These are phyloP conservation scores for Hyaloscypha finlandica DNA, from an alignment of 495 filamentous ascomycete genomes.

Conservation along the genomic window DNA sequence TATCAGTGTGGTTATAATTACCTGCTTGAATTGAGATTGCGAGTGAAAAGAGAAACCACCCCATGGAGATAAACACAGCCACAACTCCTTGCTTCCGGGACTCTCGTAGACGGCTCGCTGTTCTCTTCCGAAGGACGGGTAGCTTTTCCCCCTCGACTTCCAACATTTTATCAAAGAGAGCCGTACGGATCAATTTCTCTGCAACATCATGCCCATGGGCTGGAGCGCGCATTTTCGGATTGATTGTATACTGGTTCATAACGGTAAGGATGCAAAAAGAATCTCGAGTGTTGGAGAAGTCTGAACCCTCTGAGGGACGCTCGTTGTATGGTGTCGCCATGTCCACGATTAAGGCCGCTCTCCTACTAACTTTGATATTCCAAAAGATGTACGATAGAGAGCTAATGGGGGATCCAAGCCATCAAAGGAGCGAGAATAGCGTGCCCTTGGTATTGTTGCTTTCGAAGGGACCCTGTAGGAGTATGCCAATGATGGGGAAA, in stretches of 20 bases:
- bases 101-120: neutral
- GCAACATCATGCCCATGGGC: neutral
- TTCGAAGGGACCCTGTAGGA: neutral
- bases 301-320: neutral
- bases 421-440: neutral
- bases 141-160: too few species aligned
- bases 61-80: neutral
- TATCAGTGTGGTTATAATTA: too few species aligned
- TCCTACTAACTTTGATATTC: constrained; percentile 4
- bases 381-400: constrained; percentile 1
- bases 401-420: neutral
- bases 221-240: neutral
- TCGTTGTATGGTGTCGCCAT: neutral
- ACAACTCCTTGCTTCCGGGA: constrained; percentile 5
- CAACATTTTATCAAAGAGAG: too few species aligned
- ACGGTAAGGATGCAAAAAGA: neutral
- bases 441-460: neutral
- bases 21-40: constrained; percentile 2
- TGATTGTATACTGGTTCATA: constrained; percentile 6
- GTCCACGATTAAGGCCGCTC: constrained; percentile 2
- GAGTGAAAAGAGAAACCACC: constrained; percentile 2
- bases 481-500: neutral
- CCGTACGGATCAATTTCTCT: too few species aligned
- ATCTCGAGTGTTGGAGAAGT: neutral
- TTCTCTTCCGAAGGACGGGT: neutral